A percentile compares a stretch with the other conserved stretches of the same genome.
These are phyloP conservation scores for Akanthomyces muscarius DNA, from an alignment of 2,329 filamentous ascomycete species.

Conservation along the genomic window DNA sequence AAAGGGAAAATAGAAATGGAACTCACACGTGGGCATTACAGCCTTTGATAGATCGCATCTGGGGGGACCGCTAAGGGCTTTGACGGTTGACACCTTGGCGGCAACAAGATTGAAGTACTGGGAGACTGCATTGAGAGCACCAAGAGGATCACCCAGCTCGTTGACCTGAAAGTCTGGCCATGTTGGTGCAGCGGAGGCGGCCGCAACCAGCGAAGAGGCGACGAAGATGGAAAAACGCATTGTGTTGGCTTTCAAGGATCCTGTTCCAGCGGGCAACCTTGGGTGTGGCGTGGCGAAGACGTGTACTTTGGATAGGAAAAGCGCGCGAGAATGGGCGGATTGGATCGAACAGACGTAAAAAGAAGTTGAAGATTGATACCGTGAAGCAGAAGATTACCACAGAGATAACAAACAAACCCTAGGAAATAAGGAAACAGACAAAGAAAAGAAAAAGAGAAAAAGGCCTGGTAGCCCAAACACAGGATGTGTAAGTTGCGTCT, in stretches of 20 bases:
- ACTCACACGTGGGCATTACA: slow-evolving; percentile 39
- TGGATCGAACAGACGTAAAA: slow-evolving; percentile 14
- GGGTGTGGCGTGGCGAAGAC: slow-evolving; percentile 2
- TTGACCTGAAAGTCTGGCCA: slow-evolving; percentile 35
- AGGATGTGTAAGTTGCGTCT: not conserved
- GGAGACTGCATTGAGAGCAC: slow-evolving; percentile 46
- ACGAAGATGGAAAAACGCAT: slow-evolving; percentile 51
- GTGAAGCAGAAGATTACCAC: slow-evolving; percentile 14
- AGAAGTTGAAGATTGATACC: not conserved
- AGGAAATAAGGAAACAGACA: slow-evolving; percentile 23
- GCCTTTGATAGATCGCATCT: slow-evolving; percentile 53
- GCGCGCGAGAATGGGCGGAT: slow-evolving; percentile 20
- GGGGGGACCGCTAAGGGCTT: slow-evolving; percentile 37
- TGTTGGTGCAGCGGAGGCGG: slow-evolving; percentile 45
- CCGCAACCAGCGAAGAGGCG: slow-evolving; percentile 41
- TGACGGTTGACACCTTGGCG: slow-evolving; percentile 48
- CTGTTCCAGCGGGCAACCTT: slow-evolving; percentile 6
- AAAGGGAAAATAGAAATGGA: not conserved
- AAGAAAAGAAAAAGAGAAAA: slow-evolving; percentile 19
- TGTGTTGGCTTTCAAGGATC: slow-evolving; percentile 26
- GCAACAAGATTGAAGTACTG: slow-evolving; percentile 60
- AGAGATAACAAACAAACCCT: slow-evolving; percentile 22
- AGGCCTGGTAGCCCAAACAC: not conserved
- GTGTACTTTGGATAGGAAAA: not conserved
- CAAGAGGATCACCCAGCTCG: slow-evolving; percentile 33